Evolutionary conservation across 108 stramenopile species (phyloP), one percentile per base, ranked within the genome.

Genomic region (Discostella stelligeroides): DNA sequence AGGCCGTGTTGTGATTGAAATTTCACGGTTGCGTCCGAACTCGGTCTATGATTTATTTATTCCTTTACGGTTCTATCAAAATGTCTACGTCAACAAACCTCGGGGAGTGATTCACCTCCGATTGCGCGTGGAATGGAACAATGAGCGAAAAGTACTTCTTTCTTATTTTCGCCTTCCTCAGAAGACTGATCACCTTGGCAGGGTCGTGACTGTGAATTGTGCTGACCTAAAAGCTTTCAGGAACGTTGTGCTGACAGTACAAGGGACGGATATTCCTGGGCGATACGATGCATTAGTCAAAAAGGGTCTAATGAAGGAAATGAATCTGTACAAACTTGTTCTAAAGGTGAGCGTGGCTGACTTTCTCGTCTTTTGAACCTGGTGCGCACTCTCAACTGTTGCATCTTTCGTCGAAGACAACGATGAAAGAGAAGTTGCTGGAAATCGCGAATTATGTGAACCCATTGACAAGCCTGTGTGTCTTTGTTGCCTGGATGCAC

Each of bases 401-500:
- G 28, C 49, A 56, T 51, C 13, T 69, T 70, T 25, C 41, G 10
- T 83, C n/a, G 21, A 53, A 56, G 63, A 68, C 42, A 29, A 49
- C 25, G 37, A 85, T 51, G 18, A 75, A 71, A 54, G 68, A 70
- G 38, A 41, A 54, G 7, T 25, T 76, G 60, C 65, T 72, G 29
- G 85, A 84, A 12, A 75, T 75, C 14, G 42, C 70, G 1, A 21
- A 49, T 25, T 91, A 82, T 73, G 69, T 66, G 34, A 71, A 82
- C 63, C 89, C 86, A 9, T 14, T 57, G 4, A 58, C 79, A 40
- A 86, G 86, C 40, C 20, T 65, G 1, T 76, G 72, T 34, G 43
- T 86, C 17, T 91, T 91, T 59, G 20, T 68, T 11, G 73, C 85
- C 7, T 91, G 87, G 86, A 91, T 91, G 89, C 87, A 88, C 54